Evolutionary conservation across 2,329 filamentous ascomycete species (phyloP), one percentile per base, ranked within the genome.

Genomic region (Exophiala xenobiotica): DNA sequence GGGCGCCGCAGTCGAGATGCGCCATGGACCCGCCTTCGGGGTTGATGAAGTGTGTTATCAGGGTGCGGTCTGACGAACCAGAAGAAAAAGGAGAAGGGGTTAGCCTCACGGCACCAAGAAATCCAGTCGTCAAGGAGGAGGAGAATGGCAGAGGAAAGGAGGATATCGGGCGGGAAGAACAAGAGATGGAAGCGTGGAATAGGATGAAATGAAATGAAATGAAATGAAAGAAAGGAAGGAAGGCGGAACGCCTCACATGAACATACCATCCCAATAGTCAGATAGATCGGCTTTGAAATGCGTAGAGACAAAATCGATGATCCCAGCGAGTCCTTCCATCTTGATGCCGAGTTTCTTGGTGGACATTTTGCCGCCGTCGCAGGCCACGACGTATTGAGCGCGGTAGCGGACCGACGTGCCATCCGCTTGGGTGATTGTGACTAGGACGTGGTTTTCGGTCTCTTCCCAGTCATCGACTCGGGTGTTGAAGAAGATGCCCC

Each of bases 371-470:
- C 67, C 67, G 9, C 67, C 67, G 47, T 70, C 68, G 3, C 65
- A 63, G 7, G 49, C 65, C 22, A 70, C 56, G 8, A 68, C 62
- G 42, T 66, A 70, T 12, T 54, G 53, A 1, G 67, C 63, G n/a
- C 57, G 43, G 60, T 47, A 38, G 41, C 37, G 18, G 14, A 47
- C 6, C 29, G 38, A 4, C 53, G 56, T 38, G 51, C 53, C 62
- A 58, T 62, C 39, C 51, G 40, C 14, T 56, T 39, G 7, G 54
- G 58, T 51, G 18, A 39, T 31, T 12, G n/a, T 39, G 4, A 45
- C 40, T 16, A 38, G n/a, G 22, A 51, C 41, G 24, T 38, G 11
- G 23, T 51, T 41, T 6, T 39, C 48, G 20, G 35, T 11, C n/a
- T 44, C 26, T 5, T 27, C 14, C 19, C 43, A 19, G 26, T 51